These are phyloP conservation scores for Astrothelium subdiscretum DNA, from an alignment of 495 filamentous ascomycete genomes.

Conservation along the genomic window DNA sequence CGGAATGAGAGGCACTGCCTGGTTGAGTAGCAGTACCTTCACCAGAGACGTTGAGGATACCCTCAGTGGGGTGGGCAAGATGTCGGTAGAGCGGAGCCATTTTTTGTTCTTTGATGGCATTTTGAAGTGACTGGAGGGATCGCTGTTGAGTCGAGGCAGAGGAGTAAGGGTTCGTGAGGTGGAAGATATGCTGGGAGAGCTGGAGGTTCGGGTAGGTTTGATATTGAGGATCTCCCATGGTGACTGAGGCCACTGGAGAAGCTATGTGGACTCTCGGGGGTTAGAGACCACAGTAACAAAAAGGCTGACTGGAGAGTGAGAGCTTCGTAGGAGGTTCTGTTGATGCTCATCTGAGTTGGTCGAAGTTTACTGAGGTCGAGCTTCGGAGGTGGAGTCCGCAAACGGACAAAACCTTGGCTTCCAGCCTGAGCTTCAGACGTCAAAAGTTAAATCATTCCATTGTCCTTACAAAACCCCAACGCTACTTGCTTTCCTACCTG, in stretches of 20 bases:
- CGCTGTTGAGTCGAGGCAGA: slow-evolving; percentile 53
- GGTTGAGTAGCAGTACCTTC: slow-evolving; percentile 55
- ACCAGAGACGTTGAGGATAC: slow-evolving; percentile 68
- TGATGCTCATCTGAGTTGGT: too few relatives aligned
- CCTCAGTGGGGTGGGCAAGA: slow-evolving; percentile 86
- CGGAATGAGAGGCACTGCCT: slow-evolving; percentile 23
- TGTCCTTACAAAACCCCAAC: background rate
- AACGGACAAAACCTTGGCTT: background rate
- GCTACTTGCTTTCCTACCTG: background rate
- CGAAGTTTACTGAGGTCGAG: too few relatives aligned
- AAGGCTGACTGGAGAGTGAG: too few relatives aligned
- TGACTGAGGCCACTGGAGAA: slow-evolving; percentile 43
- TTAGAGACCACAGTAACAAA: too few relatives aligned
- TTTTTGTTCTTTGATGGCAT: slow-evolving; percentile 85
- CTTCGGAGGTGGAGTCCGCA: background rate
- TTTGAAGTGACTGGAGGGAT: slow-evolving; percentile 73
- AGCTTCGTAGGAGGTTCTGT: too few relatives aligned
- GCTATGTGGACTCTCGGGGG: background rate
- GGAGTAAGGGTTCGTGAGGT: slow-evolving; percentile 80
- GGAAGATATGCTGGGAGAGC: slow-evolving; percentile 94
- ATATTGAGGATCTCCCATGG: slow-evolving; percentile 96
- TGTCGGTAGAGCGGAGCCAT: slow-evolving; percentile 96
- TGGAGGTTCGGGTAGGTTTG: slow-evolving; percentile 86
- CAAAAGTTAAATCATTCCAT: background rate
- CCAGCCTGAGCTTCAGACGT: background rate